These are phyloP conservation scores for Aureobasidium sp. DNA, from an alignment of 2,329 filamentous ascomycete genomes.

Conservation along the genomic window DNA sequence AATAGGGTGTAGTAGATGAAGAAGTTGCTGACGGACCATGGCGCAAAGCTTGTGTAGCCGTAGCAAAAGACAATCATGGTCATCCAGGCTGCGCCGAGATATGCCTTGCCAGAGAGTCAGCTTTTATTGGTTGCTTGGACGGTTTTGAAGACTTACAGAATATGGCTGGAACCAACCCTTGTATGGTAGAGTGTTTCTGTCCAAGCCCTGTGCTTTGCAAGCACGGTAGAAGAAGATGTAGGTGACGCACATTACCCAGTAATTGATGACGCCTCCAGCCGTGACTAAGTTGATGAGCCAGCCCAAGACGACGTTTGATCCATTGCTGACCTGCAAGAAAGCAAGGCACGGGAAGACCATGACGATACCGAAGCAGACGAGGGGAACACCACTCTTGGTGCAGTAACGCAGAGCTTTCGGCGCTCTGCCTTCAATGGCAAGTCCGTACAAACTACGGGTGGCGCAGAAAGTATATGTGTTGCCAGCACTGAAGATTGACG, in stretches of 20 bases:
- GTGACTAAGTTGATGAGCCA: conserved; percentile 48
- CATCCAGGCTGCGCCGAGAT: conserved; percentile 42
- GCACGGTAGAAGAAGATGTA: conserved; percentile 54
- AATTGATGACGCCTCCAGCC: conserved; percentile 54
- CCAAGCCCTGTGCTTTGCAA: conserved; percentile 43
- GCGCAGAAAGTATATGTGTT: conserved; percentile 52
- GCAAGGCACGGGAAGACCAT: conserved; percentile 26
- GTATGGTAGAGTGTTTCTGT: conserved; percentile 51
- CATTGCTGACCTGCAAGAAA: conserved; percentile 23
- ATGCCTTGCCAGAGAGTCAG: conserved; percentile 46
- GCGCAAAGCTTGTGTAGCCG: conserved; percentile 49
- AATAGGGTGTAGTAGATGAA: conserved; percentile 49
- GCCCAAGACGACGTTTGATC: conserved; percentile 21
- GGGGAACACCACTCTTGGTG: conserved; percentile 52
- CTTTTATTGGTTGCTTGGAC: conserved; percentile 23
- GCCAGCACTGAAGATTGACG: conserved; percentile 50
- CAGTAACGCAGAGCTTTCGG: conserved; percentile 50
- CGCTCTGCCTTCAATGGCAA: conserved; percentile 47
- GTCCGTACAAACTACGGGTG: conserved; percentile 46
- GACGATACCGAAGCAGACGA: conserved; percentile 48
- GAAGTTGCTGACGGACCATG: conserved; percentile 39
- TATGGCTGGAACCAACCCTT: conserved; percentile 50
- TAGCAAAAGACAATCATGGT: conserved; percentile 41
- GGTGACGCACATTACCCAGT: conserved; percentile 53
- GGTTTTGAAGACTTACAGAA: conserved; percentile 46